Percentiles rank a stretch among this genome's conserved stretches.
These are phyloP conservation scores for Pseudonitzschia multistriata DNA, from an alignment of 108 stramenopile genomes.

Conservation along the genomic window DNA sequence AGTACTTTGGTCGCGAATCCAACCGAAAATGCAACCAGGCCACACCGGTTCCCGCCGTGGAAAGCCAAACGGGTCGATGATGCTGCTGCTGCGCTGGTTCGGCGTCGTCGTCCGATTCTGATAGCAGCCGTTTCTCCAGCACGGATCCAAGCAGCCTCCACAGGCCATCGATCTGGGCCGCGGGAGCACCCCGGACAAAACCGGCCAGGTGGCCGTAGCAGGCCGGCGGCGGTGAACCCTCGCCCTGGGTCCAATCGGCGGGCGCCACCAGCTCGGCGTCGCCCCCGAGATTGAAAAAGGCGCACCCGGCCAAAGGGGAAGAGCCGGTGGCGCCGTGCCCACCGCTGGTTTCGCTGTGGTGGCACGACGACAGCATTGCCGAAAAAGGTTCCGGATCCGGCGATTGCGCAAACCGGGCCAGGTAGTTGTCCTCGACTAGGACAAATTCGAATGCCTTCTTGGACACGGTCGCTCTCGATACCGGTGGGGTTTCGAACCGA, in stretches of 20 bases:
- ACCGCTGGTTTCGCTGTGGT: neutral
- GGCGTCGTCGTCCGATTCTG: neutral
- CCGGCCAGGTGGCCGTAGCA: slow-evolving; percentile 57
- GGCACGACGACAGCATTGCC: slow-evolving; percentile 30
- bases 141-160: slow-evolving; percentile 49
- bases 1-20: slow-evolving; percentile 81
- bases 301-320: slow-evolving; percentile 25
- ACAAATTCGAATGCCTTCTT: slow-evolving; percentile 67
- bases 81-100: neutral
- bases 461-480: slow-evolving; percentile 3
- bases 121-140: slow-evolving; percentile 29
- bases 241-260: slow-evolving; percentile 26
- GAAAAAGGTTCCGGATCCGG: slow-evolving; percentile 57
- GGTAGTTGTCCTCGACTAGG: slow-evolving; percentile 43
- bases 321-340: neutral
- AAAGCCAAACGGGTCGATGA: slow-evolving; percentile 59
- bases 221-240: neutral
- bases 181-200: slow-evolving; percentile 56
- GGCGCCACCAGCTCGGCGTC: slow-evolving; percentile 61
- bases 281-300: slow-evolving; percentile 63
- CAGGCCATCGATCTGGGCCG: slow-evolving; percentile 39
- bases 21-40: slow-evolving; percentile 84
- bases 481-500: slow-evolving; percentile 40
- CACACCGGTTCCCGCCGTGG: slow-evolving; percentile 77
- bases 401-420: slow-evolving; percentile 47